Evolutionary conservation across 1,139 yeast species (phyloP).

Genomic region (Spencermartinsiella ligniputridi): DNA sequence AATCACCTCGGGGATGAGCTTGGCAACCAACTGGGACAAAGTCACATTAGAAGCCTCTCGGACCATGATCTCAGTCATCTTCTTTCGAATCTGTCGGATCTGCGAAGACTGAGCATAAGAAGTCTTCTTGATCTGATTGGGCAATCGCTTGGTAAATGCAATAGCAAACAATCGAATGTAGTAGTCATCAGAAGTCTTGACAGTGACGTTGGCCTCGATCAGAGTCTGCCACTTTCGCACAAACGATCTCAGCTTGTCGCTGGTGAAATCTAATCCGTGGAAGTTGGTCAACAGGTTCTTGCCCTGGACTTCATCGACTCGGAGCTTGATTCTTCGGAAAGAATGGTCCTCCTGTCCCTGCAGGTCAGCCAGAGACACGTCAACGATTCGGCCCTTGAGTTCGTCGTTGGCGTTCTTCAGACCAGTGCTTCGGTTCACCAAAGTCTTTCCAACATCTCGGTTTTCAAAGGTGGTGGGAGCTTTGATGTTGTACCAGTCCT

Average conservation of each 20-base stretch:
- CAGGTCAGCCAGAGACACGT: slow-evolving; percentile 82
- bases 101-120: slow-evolving; percentile 88
- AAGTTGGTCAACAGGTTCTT: slow-evolving; percentile 89
- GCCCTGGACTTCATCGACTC: slow-evolving; percentile 93
- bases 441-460: slow-evolving; percentile 92
- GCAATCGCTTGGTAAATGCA: slow-evolving; percentile 89
- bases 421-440: slow-evolving; percentile 92
- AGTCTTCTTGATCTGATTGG: slow-evolving; percentile 87
- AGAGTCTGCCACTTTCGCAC: slow-evolving; percentile 93
- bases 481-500: slow-evolving; percentile 93
- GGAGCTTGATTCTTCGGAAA: slow-evolving; percentile 81
- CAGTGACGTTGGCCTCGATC: slow-evolving; percentile 88
- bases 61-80: slow-evolving; percentile 79
- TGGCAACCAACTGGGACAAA: slow-evolving; percentile 80
- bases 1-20: slow-evolving; percentile 87
- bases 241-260: slow-evolving; percentile 84
- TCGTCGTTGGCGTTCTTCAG: slow-evolving; percentile 87
- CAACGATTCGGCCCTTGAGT: slow-evolving; percentile 86
- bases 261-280: slow-evolving; percentile 91
- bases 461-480: slow-evolving; percentile 93
- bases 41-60: slow-evolving; percentile 83
- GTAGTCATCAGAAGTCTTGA: slow-evolving; percentile 89
- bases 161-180: slow-evolving; percentile 82
- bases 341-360: slow-evolving; percentile 93
- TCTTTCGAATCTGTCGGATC: slow-evolving; percentile 82